Evolutionary conservation across 805 yeast species (phyloP).

Genomic region (Tetrapisispora arboricola): DNA sequence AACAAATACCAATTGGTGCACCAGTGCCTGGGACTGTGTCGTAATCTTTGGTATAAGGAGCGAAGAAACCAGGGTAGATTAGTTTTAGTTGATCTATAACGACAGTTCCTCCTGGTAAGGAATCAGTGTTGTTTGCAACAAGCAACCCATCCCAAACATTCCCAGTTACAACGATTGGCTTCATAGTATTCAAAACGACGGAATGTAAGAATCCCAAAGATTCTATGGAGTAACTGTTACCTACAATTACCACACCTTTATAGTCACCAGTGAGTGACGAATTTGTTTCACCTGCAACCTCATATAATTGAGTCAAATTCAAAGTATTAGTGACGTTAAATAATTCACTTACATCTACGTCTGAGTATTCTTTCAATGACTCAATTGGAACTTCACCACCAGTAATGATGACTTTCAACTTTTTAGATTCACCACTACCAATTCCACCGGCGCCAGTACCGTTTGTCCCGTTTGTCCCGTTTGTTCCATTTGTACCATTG

Average conservation of each 20-base stretch:
- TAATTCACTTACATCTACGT: constrained; percentile 7
- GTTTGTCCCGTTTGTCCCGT: constrained; percentile 6
- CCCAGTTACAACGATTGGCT: constrained; percentile 19
- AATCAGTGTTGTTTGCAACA: constrained; percentile 9
- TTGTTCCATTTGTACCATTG: constrained; percentile 4
- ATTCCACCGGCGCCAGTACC: constrained; percentile 4
- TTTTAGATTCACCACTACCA: not conserved
- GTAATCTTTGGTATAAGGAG: constrained; percentile 20
- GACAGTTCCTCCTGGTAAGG: constrained; percentile 17
- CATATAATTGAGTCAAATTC: constrained; percentile 19
- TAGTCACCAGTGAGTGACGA: constrained; percentile 7
- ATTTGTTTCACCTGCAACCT: constrained; percentile 10
- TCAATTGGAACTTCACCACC: constrained; percentile 13
- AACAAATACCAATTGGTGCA: constrained; percentile 22
- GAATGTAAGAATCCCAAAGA: constrained; percentile 21
- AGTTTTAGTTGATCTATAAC: constrained; percentile 13
- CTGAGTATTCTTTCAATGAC: constrained; percentile 6
- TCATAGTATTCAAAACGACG: constrained; percentile 12
- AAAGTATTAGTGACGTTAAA: constrained; percentile 17
- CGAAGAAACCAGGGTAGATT: constrained; percentile 22
- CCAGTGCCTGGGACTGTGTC: constrained; percentile 9
- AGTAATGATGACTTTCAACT: constrained; percentile 12
- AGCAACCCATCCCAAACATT: constrained; percentile 17
- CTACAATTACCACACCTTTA: constrained; percentile 20
- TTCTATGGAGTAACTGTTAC: constrained; percentile 17